Conservation (phyloP, 1,284 basidiomycete genomes). For the Boletellus deceptivus region DNA sequence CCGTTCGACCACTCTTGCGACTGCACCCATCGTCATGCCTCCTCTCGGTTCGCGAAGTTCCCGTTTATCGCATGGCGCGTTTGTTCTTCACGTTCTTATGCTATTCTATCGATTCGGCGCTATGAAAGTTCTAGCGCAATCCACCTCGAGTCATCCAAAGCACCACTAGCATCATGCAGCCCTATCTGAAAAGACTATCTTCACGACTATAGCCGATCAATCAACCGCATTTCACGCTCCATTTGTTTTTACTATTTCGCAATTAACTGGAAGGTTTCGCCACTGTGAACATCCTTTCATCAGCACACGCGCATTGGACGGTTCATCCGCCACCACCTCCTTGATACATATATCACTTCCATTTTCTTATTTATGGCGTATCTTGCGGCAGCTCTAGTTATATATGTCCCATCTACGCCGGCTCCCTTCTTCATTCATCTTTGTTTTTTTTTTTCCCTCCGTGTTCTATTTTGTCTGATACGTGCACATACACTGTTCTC, state of each 20-base stretch:
- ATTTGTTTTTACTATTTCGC: constrained; percentile 32
- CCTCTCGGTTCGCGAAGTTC: constrained; percentile 8
- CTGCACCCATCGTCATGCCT: constrained; percentile 11
- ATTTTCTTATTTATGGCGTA: constrained; percentile 33
- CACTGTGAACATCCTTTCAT: constrained; percentile 25
- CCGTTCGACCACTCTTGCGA: constrained; percentile 9
- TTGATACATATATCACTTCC: constrained; percentile 15
- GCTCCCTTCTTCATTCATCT: constrained; percentile 1
- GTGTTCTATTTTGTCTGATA: not conserved
- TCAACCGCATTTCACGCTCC: constrained; percentile 27
- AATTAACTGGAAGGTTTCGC: constrained; percentile 17
- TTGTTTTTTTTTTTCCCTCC: not conserved
- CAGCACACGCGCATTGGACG: constrained; percentile 31
- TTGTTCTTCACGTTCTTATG: constrained; percentile 15
- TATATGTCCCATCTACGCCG: constrained; percentile 35
- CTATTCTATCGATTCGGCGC: constrained; percentile 10
- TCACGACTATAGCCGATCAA: constrained; percentile 19
- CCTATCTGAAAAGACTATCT: constrained; percentile 20
- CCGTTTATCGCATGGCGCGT: constrained; percentile 13
- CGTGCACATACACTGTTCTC: constrained; percentile 10
- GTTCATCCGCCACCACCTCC: constrained; percentile 23
- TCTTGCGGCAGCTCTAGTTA: constrained; percentile 24
- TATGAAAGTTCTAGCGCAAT: constrained; percentile 7
- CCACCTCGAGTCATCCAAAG: constrained; percentile 14
- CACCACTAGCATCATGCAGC: constrained; percentile 18